Percentiles rank a stretch among this genome's conserved stretches.
Conservation (phyloP, 2,329 filamentous ascomycete species). For the Tolypocladium inflatum region DNA sequence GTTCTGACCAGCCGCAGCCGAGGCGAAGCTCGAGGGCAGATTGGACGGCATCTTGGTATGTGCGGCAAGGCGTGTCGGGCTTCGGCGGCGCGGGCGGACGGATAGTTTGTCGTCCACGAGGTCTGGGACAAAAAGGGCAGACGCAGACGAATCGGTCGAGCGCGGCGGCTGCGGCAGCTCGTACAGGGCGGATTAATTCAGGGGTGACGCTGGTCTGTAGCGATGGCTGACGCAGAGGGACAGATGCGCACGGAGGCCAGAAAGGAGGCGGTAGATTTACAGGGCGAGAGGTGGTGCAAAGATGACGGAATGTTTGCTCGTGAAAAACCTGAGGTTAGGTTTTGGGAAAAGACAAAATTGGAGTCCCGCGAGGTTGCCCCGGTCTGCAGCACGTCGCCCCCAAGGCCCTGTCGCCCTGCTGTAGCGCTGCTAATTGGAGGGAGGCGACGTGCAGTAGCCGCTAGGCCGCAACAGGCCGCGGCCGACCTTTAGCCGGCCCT, state of each 20-base stretch:
- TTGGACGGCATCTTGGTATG: conserved; percentile 53
- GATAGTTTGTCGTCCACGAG: neutral
- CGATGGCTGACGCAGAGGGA: conserved; percentile 4
- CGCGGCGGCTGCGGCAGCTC: neutral
- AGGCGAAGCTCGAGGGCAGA: conserved; percentile 76
- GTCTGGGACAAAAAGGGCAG: neutral
- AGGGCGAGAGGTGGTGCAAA: conserved; percentile 6
- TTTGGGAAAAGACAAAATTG: conserved; percentile 21
- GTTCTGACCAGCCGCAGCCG: conserved; percentile 69
- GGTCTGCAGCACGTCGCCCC: conserved; percentile 2
- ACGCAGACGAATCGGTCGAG: neutral
- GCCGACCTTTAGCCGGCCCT: conserved; percentile 21
- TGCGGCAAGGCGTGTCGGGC: conserved; percentile 1
- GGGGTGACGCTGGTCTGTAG: neutral
- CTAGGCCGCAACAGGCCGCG: conserved; percentile 9
- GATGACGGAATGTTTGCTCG: conserved; percentile 7
- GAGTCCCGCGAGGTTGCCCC: conserved; percentile 12
- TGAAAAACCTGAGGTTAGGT: conserved; percentile 24
- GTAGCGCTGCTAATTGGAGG: neutral
- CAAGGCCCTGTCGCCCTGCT: conserved; percentile 1
- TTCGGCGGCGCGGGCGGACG: neutral
- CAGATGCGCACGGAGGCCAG: conserved; percentile 4
- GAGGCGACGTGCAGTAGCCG: conserved; percentile 2
- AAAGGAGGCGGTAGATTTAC: conserved; percentile 3
- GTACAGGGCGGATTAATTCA: neutral